Evolutionary conservation across 2,329 filamentous ascomycete genomes (phyloP).

Genomic region (Paracamarosporium sp.): DNA sequence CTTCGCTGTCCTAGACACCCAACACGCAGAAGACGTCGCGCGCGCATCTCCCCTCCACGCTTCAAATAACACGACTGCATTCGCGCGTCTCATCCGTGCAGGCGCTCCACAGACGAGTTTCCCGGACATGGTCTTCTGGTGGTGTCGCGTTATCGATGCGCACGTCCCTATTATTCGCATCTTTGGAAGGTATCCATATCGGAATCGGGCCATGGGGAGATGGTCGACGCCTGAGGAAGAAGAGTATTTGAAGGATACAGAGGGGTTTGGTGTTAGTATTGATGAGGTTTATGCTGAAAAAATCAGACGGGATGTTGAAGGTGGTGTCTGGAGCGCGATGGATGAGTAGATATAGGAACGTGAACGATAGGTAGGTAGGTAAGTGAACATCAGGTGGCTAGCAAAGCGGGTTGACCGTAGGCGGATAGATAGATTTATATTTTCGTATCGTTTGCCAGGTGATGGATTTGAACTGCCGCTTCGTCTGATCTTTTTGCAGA

Average conservation of each 20-base stretch:
- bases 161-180: not conserved
- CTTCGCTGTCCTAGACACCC: not conserved
- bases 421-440: no score
- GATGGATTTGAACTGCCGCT: no score
- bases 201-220: not conserved
- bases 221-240: not conserved
- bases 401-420: no score
- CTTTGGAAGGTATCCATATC: not conserved
- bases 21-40: not conserved
- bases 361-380: no score
- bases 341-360: not conserved
- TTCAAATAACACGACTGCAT: not conserved
- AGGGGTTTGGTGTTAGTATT: not conserved
- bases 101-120: not conserved
- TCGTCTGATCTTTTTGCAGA: no score
- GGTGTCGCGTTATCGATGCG: not conserved
- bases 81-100: not conserved
- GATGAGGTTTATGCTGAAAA: not conserved
- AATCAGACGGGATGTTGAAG: not conserved
- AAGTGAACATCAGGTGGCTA: no score
- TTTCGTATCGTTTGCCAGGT: no score
- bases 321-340: not conserved
- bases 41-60: not conserved
- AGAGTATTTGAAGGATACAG: not conserved
- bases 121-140: not conserved